These are phyloP conservation scores for Xylaria intraflava DNA, from an alignment of 495 filamentous ascomycete genomes.

Conservation along the genomic window DNA sequence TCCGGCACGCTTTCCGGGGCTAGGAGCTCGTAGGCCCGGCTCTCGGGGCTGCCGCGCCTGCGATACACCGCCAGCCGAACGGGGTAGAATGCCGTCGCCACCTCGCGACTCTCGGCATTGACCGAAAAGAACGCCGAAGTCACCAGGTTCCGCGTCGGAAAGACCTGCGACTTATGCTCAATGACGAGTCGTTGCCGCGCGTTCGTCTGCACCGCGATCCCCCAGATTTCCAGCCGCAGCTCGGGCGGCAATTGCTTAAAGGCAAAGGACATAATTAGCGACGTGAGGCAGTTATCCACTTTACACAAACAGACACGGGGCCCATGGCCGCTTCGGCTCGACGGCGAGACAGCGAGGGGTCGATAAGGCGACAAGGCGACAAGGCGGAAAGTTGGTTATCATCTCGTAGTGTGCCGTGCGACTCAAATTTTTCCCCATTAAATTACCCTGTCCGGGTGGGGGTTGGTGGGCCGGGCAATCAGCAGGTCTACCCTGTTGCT, in stretches of 20 bases:
- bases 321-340: too few relatives aligned
- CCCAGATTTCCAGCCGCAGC: conserved; percentile 35
- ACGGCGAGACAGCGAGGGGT: too few relatives aligned
- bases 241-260: conserved; percentile 36
- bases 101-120: conserved; percentile 4
- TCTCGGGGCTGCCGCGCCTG: background rate
- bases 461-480: too few relatives aligned
- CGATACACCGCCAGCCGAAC: conserved; percentile 5
- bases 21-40: background rate
- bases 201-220: background rate
- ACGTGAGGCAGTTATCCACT: too few relatives aligned
- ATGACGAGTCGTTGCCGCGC: conserved; percentile 4
- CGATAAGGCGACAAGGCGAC: too few relatives aligned
- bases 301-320: too few relatives aligned
- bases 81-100: background rate
- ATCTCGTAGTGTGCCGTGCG: too few relatives aligned
- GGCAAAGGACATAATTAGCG: conserved; percentile 16
- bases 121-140: conserved; percentile 4
- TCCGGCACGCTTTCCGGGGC: background rate
- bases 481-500: too few relatives aligned
- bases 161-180: conserved; percentile 3
- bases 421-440: background rate
- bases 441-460: too few relatives aligned
- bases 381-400: too few relatives aligned
- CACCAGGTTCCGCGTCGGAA: conserved; percentile 1